Conservation (phyloP, 164 flowering plant genomes). For the Vitis vinifera region ASM3070453v1 NC_081815.1:19556501-19557000, state of each 20-base stretch:
- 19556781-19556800: constrained; percentile 28
- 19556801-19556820: neutral
- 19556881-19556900: too few relatives aligned
- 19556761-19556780: constrained; percentile 27
- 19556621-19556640: constrained; percentile 31
- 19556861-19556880: too few relatives aligned
- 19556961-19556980: too few relatives aligned
- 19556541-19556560: neutral
- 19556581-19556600: constrained; percentile 12
- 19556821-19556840: too few relatives aligned
- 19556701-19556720: constrained; percentile 19
- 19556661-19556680: constrained; percentile 32
- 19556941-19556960: too few relatives aligned
- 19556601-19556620: constrained; percentile 13
- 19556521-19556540: constrained; percentile 7
- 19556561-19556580: constrained; percentile 17
- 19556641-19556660: constrained; percentile 40
- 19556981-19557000: too few relatives aligned
- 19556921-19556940: too few relatives aligned
- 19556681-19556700: constrained; percentile 30
- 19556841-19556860: too few relatives aligned
- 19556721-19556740: constrained; percentile 12
- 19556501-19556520: constrained; percentile 13
- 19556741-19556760: constrained; percentile 31
- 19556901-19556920: too few relatives aligned